phyloP scores from a whole-genome alignment of 306 rosid species.

The Hippophae tibetana region DNA sequence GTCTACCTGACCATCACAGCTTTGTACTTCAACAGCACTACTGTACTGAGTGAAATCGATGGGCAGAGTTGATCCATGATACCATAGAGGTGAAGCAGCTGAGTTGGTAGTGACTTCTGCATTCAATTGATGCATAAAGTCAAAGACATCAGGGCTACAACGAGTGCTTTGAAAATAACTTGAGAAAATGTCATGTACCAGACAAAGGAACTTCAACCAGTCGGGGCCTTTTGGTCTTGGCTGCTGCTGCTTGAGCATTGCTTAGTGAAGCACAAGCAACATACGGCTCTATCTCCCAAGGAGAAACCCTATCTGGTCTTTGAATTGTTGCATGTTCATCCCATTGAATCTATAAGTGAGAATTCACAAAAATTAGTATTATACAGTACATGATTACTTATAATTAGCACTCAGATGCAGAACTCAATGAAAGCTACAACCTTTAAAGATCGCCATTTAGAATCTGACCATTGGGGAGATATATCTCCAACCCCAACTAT shows the following conservation, averaged over 20 bases:
- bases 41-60: slow-evolving; percentile 34
- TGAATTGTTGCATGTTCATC: slow-evolving; percentile 70
- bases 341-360: slow-evolving; percentile 60
- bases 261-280: slow-evolving; percentile 41
- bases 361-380: slow-evolving; percentile 3
- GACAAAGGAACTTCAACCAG: slow-evolving; percentile 47
- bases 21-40: slow-evolving; percentile 37
- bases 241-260: slow-evolving; percentile 29
- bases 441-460: slow-evolving; percentile 84
- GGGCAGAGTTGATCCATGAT: slow-evolving; percentile 42
- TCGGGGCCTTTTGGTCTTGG: slow-evolving; percentile 57
- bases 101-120: slow-evolving; percentile 35
- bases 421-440: slow-evolving; percentile 25
- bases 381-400: background rate
- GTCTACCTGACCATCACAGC: slow-evolving; percentile 32
- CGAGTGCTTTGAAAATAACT: slow-evolving; percentile 7
- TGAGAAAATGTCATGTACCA: slow-evolving; percentile 28
- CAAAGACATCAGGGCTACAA: background rate
- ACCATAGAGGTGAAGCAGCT: slow-evolving; percentile 51
- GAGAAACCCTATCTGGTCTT: slow-evolving; percentile 84
- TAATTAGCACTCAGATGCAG: background rate
- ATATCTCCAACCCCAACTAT: slow-evolving; percentile 68
- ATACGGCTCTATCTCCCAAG: slow-evolving; percentile 88
- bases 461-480: slow-evolving; percentile 56
- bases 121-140: slow-evolving; percentile 10